These are phyloP conservation scores for Aspergillus sp. DNA, from an alignment of 2,329 filamentous ascomycete genomes.

Conservation along the genomic window DNA sequence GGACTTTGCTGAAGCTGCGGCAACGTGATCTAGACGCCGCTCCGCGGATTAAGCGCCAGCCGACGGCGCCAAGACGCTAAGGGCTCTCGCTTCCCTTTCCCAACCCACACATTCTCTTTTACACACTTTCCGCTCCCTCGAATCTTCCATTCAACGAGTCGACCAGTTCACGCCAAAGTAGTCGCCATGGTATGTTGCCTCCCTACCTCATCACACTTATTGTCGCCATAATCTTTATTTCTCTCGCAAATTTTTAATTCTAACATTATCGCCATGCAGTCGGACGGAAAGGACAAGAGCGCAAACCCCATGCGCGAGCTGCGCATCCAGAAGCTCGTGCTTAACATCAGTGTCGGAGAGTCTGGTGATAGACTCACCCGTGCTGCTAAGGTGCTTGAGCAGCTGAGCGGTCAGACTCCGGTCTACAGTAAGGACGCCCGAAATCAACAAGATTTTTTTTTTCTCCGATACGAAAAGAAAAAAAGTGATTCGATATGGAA, in stretches of 20 bases:
- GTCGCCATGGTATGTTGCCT: constrained; percentile 49
- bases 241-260: constrained; percentile 5
- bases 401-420: constrained; percentile 98
- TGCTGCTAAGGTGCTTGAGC: constrained; percentile 99
- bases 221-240: constrained; percentile 1
- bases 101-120: constrained; percentile 39
- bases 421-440: constrained; percentile 80
- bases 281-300: constrained; percentile 74
- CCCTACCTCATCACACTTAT: constrained; percentile 1
- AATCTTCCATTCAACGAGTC: constrained; percentile 35
- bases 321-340: constrained; percentile 98
- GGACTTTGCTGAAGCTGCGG: constrained; percentile 10
- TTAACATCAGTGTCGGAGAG: constrained; percentile 99
- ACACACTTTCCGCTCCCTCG: constrained; percentile 31
- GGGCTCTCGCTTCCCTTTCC: constrained; percentile 37
- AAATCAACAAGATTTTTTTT: constrained; percentile 1
- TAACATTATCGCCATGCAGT: constrained; percentile 46
- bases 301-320: constrained; percentile 99
- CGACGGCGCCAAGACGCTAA: constrained; percentile 35
- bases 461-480: background rate
- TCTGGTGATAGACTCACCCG: constrained; percentile 99
- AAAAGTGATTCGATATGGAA: background rate
- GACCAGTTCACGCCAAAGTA: constrained; percentile 40
- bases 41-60: constrained; percentile 25
- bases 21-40: constrained; percentile 20